Evolutionary conservation across 768 basidiomycete species (phyloP).

Genomic region (Agaricus bisporus): DNA sequence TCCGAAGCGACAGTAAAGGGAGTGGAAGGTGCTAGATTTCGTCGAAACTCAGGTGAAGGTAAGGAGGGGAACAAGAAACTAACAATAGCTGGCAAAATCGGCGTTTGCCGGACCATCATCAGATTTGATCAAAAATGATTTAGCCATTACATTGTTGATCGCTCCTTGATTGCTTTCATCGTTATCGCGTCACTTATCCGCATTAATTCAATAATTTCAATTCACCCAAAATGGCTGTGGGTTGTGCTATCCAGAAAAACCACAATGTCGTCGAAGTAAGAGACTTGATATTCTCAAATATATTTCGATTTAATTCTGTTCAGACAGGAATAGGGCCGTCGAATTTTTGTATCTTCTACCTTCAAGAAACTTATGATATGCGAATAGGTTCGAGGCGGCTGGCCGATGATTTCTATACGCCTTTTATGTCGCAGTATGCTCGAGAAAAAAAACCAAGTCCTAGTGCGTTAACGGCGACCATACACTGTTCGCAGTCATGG

Average conservation of each 20-base stretch:
- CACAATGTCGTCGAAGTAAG: constrained; percentile 2
- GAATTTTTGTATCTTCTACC: neutral
- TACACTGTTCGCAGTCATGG: neutral
- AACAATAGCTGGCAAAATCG: no score
- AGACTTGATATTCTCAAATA: neutral
- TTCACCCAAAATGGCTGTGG: neutral
- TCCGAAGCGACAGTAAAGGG: no score
- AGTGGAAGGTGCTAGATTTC: no score
- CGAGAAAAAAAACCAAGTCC: constrained; percentile 59
- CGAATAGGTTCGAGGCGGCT: constrained; percentile 25
- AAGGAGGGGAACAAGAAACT: no score
- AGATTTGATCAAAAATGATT: no score
- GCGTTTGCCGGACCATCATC: no score
- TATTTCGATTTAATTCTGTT: neutral
- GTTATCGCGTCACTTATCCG: no score
- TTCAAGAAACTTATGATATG: neutral
- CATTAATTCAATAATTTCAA: no score
- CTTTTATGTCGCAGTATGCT: constrained; percentile 57
- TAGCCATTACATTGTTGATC: no score
- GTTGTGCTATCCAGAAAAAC: neutral
- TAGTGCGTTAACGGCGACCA: constrained; percentile 34
- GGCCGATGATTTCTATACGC: constrained; percentile 47
- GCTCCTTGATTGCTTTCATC: no score
- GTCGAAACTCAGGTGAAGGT: no score
- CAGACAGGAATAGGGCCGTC: constrained; percentile 2